These are phyloP conservation scores for Borovskyia barvae DNA, from an alignment of 208 protist species.

Conservation along the genomic window DNA sequence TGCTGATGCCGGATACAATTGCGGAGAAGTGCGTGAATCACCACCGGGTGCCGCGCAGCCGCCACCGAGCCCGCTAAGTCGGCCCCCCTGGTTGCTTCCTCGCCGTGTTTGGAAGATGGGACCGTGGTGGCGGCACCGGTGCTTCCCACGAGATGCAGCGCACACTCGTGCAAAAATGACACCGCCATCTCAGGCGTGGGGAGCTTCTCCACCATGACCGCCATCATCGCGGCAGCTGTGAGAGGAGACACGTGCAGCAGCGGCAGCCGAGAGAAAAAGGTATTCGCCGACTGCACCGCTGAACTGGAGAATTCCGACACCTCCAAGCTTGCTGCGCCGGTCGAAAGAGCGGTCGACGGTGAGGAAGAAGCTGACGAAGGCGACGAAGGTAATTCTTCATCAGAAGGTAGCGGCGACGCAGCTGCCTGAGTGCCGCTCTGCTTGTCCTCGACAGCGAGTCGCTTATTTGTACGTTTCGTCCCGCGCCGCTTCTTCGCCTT, in stretches of 20 bases:
- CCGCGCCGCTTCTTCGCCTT: neutral
- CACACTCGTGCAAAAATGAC: constrained; percentile 38
- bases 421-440: neutral
- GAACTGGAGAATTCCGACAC: neutral
- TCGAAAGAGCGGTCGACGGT: no score
- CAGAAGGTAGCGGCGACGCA: no score
- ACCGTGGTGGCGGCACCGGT: neutral
- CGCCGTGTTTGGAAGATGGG: neutral
- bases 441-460: neutral
- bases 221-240: constrained; percentile 54
- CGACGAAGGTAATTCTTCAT: no score
- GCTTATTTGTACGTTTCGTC: neutral
- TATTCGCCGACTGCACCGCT: neutral
- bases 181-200: constrained; percentile 41
- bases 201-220: constrained; percentile 59
- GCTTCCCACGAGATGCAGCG: constrained; percentile 9
- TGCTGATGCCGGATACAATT: constrained; percentile 34
- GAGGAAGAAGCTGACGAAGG: no score
- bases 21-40: constrained; percentile 58
- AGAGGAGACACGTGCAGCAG: constrained; percentile 35
- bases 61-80: neutral
- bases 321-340: neutral
- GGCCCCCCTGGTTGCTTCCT: no score
- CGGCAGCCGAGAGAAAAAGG: constrained; percentile 33
- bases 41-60: constrained; percentile 46